Conservation (phyloP, 2,329 filamentous ascomycete genomes). For the Cladosporium sp. region DNA sequence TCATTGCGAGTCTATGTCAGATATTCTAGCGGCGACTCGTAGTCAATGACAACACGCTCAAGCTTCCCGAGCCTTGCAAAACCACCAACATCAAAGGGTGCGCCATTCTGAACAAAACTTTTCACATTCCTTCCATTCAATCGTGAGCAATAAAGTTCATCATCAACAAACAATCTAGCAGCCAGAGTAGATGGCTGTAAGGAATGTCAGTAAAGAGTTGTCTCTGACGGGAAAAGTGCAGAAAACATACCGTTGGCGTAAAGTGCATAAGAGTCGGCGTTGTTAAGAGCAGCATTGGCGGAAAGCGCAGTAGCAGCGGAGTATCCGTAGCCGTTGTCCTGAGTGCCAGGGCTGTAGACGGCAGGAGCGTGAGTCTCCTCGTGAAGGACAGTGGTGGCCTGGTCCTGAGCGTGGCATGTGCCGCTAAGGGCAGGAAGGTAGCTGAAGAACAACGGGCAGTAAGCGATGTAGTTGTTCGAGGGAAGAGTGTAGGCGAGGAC, state of each 20-base stretch:
- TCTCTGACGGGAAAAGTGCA: background rate
- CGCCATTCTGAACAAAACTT: too few relatives aligned
- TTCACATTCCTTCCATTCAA: too few relatives aligned
- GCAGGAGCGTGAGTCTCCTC: constrained; percentile 59
- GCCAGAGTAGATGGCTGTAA: constrained; percentile 7
- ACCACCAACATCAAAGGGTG: too few relatives aligned
- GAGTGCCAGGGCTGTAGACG: constrained; percentile 44
- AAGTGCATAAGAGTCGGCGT: constrained; percentile 59
- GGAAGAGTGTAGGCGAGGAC: constrained; percentile 59
- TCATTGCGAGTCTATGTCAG: too few relatives aligned
- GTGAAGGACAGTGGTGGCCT: constrained; percentile 61
- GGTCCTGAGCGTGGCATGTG: constrained; percentile 61
- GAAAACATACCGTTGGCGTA: constrained; percentile 35
- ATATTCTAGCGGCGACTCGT: too few relatives aligned
- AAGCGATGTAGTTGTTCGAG: constrained; percentile 48
- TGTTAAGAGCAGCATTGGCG: constrained; percentile 51
- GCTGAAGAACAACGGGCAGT: constrained; percentile 59
- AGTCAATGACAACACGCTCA: too few relatives aligned
- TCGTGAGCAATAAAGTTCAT: too few relatives aligned
- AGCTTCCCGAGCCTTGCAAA: too few relatives aligned
- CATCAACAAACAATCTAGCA: background rate
- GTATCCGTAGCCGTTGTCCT: constrained; percentile 59
- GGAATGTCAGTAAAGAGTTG: background rate
- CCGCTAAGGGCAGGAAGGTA: constrained; percentile 47
- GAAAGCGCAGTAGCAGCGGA: constrained; percentile 43